A percentile compares a stretch with the other conserved stretches of the same genome.
Conservation (phyloP, 1,284 basidiomycete genomes). For the Cutaneotrichosporon mucoides region DNA sequence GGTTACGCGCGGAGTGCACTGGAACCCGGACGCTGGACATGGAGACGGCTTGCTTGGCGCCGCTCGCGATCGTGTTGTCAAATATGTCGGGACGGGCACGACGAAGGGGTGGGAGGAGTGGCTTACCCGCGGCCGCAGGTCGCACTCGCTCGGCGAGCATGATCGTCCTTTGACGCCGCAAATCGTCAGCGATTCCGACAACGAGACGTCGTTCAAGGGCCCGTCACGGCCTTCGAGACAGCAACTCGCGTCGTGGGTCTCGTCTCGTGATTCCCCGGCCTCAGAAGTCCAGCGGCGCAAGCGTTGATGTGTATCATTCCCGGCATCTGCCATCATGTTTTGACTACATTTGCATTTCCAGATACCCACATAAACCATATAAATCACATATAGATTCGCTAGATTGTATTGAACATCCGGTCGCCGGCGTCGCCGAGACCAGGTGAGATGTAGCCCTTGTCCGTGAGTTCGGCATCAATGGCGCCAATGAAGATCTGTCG, state of each 20-base stretch:
- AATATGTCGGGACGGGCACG: constrained; percentile 56
- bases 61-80: constrained; percentile 60
- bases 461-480: constrained; percentile 68
- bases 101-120: constrained; percentile 35
- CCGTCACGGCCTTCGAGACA: background rate
- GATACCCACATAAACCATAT: background rate
- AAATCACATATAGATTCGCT: background rate
- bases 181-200: no score
- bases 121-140: constrained; percentile 26
- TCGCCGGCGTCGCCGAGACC: constrained; percentile 76
- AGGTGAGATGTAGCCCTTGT: constrained; percentile 71
- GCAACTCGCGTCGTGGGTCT: background rate
- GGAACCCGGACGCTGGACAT: constrained; percentile 64
- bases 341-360: background rate
- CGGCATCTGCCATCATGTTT: no score
- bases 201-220: no score
- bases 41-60: constrained; percentile 64
- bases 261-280: background rate
- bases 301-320: no score
- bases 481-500: constrained; percentile 75
- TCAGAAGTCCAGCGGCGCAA: background rate
- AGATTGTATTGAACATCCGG: constrained; percentile 18
- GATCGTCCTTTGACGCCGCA: constrained; percentile 11
- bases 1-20: constrained; percentile 64
- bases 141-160: constrained; percentile 26